These are phyloP conservation scores for Luffa aegyptiaca DNA, from an alignment of 306 rosid species.

Conservation along the genomic window DNA sequence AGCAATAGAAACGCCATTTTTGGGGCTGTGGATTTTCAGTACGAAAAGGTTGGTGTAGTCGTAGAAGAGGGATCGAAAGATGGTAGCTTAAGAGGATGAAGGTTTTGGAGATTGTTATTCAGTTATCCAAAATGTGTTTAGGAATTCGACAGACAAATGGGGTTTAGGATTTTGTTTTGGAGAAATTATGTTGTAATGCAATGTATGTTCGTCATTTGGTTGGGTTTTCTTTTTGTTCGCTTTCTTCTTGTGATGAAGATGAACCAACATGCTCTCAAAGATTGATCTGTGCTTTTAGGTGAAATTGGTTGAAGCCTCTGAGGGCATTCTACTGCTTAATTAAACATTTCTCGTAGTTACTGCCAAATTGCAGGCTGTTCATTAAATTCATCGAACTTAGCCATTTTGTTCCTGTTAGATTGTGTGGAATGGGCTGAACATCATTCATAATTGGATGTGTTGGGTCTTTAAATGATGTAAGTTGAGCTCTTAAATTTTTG, in stretches of 20 bases:
- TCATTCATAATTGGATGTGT: background rate
- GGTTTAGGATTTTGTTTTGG: background rate
- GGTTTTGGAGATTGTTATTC: background rate
- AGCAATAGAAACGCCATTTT: conserved; percentile 17
- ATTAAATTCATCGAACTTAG: background rate
- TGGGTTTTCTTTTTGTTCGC: background rate
- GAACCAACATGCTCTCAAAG: background rate
- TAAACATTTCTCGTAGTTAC: background rate
- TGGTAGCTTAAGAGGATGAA: background rate
- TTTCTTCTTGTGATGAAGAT: background rate
- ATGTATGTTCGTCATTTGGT: background rate
- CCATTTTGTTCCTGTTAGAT: background rate
- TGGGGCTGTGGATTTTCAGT: conserved; percentile 29
- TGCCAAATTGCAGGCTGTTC: background rate
- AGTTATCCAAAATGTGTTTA: background rate
- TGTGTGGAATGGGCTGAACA: background rate
- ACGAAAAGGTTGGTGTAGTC: conserved; percentile 53
- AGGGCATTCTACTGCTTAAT: background rate
- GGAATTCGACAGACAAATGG: background rate
- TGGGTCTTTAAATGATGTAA: no score
- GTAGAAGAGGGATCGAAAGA: conserved; percentile 31
- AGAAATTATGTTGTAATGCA: background rate
- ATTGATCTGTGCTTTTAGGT: background rate
- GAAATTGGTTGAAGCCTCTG: background rate
- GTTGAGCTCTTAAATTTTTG: no score